Evolutionary conservation across 495 filamentous ascomycete species (phyloP), one percentile per base, ranked within the genome.

Genomic region (Trichoderma erinaceum): DNA sequence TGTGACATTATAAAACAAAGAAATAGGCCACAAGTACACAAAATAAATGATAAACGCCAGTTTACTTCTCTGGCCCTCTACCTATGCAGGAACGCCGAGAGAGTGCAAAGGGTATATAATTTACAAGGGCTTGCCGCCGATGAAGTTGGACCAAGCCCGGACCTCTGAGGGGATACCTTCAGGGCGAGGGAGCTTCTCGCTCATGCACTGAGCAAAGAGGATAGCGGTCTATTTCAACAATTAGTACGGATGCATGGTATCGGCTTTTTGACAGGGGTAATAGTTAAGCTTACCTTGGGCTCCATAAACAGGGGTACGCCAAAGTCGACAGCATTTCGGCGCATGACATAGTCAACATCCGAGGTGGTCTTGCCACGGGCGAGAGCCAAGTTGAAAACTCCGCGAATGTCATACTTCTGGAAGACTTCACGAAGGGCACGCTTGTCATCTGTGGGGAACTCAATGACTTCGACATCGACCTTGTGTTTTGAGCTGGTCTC

Each of bases 281-380:
- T 32, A 21, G 32, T 21, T 63, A 48, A 43, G 79, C 89, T 83
- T 83, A 97, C 94, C 90, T 95, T 96, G 25, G 95, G 94, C 81
- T 99, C 95, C 93, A 97, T 97, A 78, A 98, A 99, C 69, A 98
- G 82, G 46, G 95, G 95, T 27, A 98, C 93, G 67, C 93, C 93
- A 77, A 99, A 99, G 81, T 99, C 95, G 52, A 99, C 96, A 18
- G 94, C 95, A 75, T 99, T 97, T 73, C 96, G 88, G 71, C 95
- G 88, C 95, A 98, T 99, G 63, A 98, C 93, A 71, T 99, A 99
- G 80, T 98, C 94, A 70, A 94, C 92, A 75, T 99, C 95, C 66
- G 91, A 81, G 69, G 92, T 81, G 29, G 88, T 93, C 83, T 93
- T 92, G 67, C 86, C 95, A 71, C 94, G 83, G 68, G 84, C 87